phyloP scores from a whole-genome alignment of 805 yeast genomes.

The Schizosaccharomyces osmophilus region DNA sequence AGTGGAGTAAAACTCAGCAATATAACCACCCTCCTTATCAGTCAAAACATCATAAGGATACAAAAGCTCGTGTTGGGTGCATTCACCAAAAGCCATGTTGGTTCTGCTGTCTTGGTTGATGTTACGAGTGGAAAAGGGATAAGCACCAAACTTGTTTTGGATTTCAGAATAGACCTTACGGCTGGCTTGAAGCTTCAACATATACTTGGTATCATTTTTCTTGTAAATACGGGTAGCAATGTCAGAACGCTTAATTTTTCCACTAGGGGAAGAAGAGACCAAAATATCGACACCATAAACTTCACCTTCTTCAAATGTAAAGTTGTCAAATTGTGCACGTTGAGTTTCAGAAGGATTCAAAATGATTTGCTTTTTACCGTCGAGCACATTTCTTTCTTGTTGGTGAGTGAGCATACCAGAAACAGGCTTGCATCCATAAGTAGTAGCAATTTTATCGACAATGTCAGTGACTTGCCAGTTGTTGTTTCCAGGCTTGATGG shows the following conservation, averaged over 20 bases:
- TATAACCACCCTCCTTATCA: slow-evolving; percentile 36
- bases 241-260: slow-evolving; percentile 29
- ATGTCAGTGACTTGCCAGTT: slow-evolving; percentile 53
- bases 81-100: slow-evolving; percentile 51
- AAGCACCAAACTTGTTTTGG: slow-evolving; percentile 37
- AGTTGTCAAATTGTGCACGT: slow-evolving; percentile 34
- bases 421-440: slow-evolving; percentile 33
- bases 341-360: slow-evolving; percentile 50
- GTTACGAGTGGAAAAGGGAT: slow-evolving; percentile 44
- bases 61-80: slow-evolving; percentile 39
- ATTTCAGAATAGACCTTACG: slow-evolving; percentile 41
- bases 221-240: slow-evolving; percentile 47
- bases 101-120: slow-evolving; percentile 47
- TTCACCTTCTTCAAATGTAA: slow-evolving; percentile 47
- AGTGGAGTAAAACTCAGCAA: slow-evolving; percentile 54
- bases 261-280: slow-evolving; percentile 34
- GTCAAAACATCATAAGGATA: slow-evolving; percentile 43
- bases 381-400: slow-evolving; percentile 39
- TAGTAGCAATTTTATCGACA: slow-evolving; percentile 36
- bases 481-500: slow-evolving; percentile 38
- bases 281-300: slow-evolving; percentile 56
- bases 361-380: slow-evolving; percentile 54
- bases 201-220: slow-evolving; percentile 35
- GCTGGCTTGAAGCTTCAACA: slow-evolving; percentile 47
- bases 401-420: slow-evolving; percentile 44